Conservation (phyloP, 495 filamentous ascomycete genomes). For the Ascodesmis nigricans region DNA sequence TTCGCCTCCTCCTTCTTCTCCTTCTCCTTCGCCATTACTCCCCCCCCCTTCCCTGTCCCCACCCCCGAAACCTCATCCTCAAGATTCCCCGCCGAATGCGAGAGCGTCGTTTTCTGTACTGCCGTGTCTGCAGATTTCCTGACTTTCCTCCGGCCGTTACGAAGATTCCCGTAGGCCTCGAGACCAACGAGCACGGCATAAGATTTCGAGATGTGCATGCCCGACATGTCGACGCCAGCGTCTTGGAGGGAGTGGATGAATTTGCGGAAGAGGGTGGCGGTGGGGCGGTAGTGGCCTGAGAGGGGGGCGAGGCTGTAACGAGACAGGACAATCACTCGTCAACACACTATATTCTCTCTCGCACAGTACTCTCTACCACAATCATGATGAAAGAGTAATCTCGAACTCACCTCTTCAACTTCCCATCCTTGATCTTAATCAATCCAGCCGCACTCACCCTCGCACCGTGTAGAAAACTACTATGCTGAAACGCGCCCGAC, state of each 20-base stretch:
- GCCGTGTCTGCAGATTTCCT: constrained; percentile 27
- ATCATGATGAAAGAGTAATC: constrained; percentile 10
- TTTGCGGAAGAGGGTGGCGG: constrained; percentile 49
- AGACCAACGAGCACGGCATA: constrained; percentile 68
- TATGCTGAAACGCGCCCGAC: constrained; percentile 73
- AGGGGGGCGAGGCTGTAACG: constrained; percentile 31
- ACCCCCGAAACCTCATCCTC: constrained; percentile 7
- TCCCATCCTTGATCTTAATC: constrained; percentile 64
- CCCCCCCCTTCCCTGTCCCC: constrained; percentile 5
- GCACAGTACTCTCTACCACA: neutral
- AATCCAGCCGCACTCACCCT: constrained; percentile 65
- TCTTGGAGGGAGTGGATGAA: constrained; percentile 53
- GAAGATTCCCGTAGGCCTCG: constrained; percentile 46
- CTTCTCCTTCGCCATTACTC: neutral
- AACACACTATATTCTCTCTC: neutral
- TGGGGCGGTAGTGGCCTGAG: constrained; percentile 73
- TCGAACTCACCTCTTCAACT: constrained; percentile 35
- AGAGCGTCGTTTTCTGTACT: constrained; percentile 9
- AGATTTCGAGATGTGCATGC: constrained; percentile 51
- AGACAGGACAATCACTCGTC: too few relatives aligned
- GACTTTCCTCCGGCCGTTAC: constrained; percentile 34
- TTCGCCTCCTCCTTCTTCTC: constrained; percentile 10
- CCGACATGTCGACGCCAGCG: constrained; percentile 55
- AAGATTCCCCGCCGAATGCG: constrained; percentile 1
- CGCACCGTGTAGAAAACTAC: constrained; percentile 61